These are phyloP conservation scores for Yarrowia osloensis DNA, from an alignment of 805 yeast genomes.

Conservation along the genomic window DNA sequence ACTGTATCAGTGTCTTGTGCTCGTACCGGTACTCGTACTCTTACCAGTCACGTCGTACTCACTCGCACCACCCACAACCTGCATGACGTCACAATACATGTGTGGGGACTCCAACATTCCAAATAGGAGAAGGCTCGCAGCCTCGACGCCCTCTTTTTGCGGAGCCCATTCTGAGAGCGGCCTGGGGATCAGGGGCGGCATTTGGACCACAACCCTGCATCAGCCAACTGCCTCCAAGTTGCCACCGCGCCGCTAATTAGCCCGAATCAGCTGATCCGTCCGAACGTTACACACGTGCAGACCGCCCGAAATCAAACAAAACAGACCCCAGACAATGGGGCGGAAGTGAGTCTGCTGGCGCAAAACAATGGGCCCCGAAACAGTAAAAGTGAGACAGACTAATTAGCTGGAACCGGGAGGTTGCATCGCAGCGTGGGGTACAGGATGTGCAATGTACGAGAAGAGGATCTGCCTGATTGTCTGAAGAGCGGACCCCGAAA, in stretches of 20 bases:
- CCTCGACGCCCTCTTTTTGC: no score
- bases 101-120: not conserved
- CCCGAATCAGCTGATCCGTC: constrained; percentile 1
- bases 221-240: not conserved
- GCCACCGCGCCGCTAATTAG: not conserved
- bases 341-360: no score
- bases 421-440: not conserved
- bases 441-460: not conserved
- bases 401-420: not conserved
- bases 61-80: no score
- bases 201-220: no score
- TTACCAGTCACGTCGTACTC: no score
- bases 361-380: not conserved
- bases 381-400: not conserved
- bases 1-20: no score
- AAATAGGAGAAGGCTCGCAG: no score
- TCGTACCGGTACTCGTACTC: no score
- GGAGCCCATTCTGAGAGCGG: no score
- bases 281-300: constrained; percentile 10
- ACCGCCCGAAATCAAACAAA: not conserved
- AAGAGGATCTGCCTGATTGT: no score
- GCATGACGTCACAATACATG: not conserved
- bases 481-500: not conserved
- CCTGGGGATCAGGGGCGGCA: no score
- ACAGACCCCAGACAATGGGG: not conserved